Percentiles rank a stretch among this genome's conserved stretches.
Evolutionary conservation across 352 stramenopile species (phyloP).

Genomic region (Pythium graminicola): DNA sequence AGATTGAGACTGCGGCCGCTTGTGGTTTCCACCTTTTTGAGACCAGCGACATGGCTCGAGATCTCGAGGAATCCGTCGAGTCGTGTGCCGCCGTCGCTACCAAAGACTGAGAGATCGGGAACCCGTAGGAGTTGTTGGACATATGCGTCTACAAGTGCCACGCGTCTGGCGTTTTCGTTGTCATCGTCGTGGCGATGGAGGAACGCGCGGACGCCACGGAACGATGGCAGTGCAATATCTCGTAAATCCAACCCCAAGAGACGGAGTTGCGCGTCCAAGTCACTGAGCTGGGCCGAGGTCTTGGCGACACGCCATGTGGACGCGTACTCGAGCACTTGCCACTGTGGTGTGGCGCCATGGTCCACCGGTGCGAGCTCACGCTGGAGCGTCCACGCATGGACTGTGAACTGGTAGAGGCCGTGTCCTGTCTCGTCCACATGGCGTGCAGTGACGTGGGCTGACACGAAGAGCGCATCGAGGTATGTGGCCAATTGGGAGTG

Average conservation of each 20-base stretch:
- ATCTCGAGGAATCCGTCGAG: conserved; percentile 69
- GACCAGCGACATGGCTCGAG: conserved; percentile 37
- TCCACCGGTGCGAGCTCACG: conserved; percentile 36
- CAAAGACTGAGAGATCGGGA: conserved; percentile 46
- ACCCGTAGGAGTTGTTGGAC: conserved; percentile 44
- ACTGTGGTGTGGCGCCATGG: conserved; percentile 17
- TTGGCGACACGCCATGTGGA: conserved; percentile 45
- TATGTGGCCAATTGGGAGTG: conserved; percentile 34
- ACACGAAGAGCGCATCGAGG: conserved; percentile 48
- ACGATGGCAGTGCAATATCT: conserved; percentile 40
- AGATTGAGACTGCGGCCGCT: conserved; percentile 45
- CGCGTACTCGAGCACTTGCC: conserved; percentile 65
- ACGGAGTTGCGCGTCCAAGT: conserved; percentile 48
- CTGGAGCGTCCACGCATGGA: conserved; percentile 57
- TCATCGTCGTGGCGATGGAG: conserved; percentile 27
- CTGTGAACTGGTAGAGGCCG: conserved; percentile 41
- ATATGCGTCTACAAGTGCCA: conserved; percentile 38
- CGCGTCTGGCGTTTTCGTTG: conserved; percentile 34
- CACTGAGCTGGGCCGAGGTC: conserved; percentile 36
- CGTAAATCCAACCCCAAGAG: conserved; percentile 38
- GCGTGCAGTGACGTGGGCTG: conserved; percentile 32
- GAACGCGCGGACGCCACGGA: conserved; percentile 24
- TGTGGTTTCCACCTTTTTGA: conserved; percentile 43
- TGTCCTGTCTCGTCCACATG: conserved; percentile 14
- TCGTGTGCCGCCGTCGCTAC: conserved; percentile 47